A percentile compares a stretch with the other conserved stretches of the same genome.
Evolutionary conservation across 1,284 basidiomycete species (phyloP).

Genomic region (Coniferiporia weirii): DNA sequence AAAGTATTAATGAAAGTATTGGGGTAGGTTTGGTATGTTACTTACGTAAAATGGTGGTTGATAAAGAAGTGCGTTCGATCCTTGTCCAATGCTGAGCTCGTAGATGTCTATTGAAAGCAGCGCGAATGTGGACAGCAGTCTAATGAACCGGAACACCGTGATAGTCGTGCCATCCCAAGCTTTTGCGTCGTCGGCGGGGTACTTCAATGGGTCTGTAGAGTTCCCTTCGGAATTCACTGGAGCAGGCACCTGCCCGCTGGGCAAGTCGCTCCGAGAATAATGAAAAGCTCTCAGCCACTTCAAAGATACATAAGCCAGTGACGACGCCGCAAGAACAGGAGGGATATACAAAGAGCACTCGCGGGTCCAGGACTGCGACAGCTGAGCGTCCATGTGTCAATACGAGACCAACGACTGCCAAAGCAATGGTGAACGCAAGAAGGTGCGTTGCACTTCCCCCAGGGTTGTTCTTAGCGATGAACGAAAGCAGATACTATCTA

Average conservation of each 20-base stretch:
- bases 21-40: not conserved
- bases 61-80: not conserved
- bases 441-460: too few relatives aligned
- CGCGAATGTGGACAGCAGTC: slow-evolving; percentile 2
- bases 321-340: not conserved
- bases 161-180: slow-evolving; percentile 5
- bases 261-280: not conserved
- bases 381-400: too few relatives aligned
- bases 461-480: too few relatives aligned
- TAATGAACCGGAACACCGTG: slow-evolving; percentile 8
- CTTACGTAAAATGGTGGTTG: slow-evolving; percentile 11
- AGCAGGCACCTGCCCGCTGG: not conserved
- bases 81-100: slow-evolving; percentile 2
- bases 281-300: not conserved
- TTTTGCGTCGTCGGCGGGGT: not conserved
- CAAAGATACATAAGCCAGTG: slow-evolving; percentile 1
- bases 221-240: not conserved
- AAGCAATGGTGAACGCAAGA: too few relatives aligned
- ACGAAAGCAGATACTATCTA: too few relatives aligned
- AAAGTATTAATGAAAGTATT: not conserved
- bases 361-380: not conserved
- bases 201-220: not conserved
- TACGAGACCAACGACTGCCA: too few relatives aligned
- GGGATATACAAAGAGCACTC: not conserved
- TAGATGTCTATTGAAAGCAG: slow-evolving; percentile 11